These are phyloP conservation scores for Hypoxylon perforatum DNA, from an alignment of 495 filamentous ascomycete genomes.

Conservation along the genomic window DNA sequence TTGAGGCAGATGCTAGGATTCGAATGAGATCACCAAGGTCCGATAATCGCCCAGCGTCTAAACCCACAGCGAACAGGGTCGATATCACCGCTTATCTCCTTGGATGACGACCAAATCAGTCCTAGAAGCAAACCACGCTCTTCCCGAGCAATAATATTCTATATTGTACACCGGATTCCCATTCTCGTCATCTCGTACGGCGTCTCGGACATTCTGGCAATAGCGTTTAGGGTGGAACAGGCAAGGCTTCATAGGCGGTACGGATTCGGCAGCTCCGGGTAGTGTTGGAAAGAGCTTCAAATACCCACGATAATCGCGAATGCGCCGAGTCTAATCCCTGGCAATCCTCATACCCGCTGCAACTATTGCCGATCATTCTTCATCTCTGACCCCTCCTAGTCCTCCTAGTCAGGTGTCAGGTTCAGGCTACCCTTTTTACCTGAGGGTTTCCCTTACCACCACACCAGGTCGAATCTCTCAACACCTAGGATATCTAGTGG, in stretches of 20 bases:
- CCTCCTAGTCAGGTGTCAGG: too few relatives aligned
- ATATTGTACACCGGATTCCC: not conserved
- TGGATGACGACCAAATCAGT: constrained; percentile 1
- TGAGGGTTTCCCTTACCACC: not conserved
- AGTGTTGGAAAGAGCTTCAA: constrained; percentile 1
- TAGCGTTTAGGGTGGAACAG: not conserved
- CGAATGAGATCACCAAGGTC: constrained; percentile 3
- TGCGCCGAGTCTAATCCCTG: constrained; percentile 11
- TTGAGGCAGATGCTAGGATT: constrained; percentile 9
- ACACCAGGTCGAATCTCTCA: not conserved
- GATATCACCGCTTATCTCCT: constrained; percentile 7
- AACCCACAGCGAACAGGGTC: constrained; percentile 24
- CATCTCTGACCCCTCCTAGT: constrained; percentile 3
- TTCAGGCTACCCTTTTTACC: not conserved
- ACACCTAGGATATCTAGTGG: constrained; percentile 17
- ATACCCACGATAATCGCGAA: not conserved
- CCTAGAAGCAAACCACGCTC: not conserved
- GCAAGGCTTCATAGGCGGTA: not conserved
- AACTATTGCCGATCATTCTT: not conserved
- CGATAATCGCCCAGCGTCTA: constrained; percentile 2
- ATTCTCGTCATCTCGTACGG: constrained; percentile 2
- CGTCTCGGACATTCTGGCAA: not conserved
- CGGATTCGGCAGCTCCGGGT: constrained; percentile 1
- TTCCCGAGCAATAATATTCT: constrained; percentile 9
- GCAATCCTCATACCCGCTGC: not conserved